Conservation (phyloP, 2,329 filamentous ascomycete genomes). For the Ambrosiella cleistominuta region DNA sequence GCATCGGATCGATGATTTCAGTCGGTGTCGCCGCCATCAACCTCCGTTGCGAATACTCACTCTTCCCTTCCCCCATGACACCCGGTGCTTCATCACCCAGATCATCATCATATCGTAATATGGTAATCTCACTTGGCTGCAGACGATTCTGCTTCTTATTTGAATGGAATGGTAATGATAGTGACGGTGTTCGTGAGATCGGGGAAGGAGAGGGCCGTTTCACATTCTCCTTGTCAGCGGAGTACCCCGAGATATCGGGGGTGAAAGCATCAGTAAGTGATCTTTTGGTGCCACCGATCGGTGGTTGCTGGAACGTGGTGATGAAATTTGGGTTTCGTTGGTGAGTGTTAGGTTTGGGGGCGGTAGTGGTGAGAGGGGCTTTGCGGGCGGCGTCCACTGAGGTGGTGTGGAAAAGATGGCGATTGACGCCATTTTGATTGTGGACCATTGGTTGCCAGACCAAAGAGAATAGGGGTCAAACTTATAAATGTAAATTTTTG, state of each 20-base stretch:
- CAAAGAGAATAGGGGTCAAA: background rate
- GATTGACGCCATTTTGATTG: background rate
- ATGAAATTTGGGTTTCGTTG: background rate
- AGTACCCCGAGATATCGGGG: background rate
- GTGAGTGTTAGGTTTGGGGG: background rate
- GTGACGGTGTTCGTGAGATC: background rate
- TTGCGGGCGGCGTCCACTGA: slow-evolving; percentile 9
- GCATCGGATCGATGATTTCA: slow-evolving; percentile 31
- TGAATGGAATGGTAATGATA: background rate
- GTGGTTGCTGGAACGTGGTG: background rate
- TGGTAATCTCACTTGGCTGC: slow-evolving; percentile 30
- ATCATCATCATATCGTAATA: slow-evolving; percentile 15
- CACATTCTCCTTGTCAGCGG: background rate
- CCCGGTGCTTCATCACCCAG: slow-evolving; percentile 1
- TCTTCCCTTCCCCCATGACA: slow-evolving; percentile 14
- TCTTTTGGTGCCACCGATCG: slow-evolving; percentile 5
- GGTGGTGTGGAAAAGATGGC: slow-evolving; percentile 8
- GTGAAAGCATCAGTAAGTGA: slow-evolving; percentile 8
- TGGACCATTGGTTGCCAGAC: background rate
- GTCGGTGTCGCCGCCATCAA: slow-evolving; percentile 36
- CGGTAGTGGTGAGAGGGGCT: background rate
- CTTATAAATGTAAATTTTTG: background rate
- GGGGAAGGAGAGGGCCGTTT: background rate
- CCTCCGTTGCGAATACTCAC: slow-evolving; percentile 41
- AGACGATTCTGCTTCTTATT: slow-evolving; percentile 16